phyloP scores from a whole-genome alignment of 2,329 filamentous ascomycete genomes.

The Hypoxylon sp. region DNA sequence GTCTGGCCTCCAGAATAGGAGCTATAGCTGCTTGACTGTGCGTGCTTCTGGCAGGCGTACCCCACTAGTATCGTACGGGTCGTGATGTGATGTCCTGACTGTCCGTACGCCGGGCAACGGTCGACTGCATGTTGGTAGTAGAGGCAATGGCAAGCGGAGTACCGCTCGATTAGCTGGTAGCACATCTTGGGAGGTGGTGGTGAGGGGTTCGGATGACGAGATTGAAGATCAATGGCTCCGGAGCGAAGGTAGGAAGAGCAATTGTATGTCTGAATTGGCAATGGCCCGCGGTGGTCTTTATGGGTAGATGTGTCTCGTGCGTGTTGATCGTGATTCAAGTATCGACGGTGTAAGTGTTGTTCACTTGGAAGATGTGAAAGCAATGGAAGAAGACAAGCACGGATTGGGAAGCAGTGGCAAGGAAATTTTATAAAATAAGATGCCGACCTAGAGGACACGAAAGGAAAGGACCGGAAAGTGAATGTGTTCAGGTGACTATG shows the following conservation, averaged over 20 bases:
- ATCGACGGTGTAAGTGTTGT: constrained; percentile 35
- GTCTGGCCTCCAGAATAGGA: constrained; percentile 59
- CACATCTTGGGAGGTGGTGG: constrained; percentile 71
- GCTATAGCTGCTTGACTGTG: constrained; percentile 55
- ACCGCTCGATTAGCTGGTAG: constrained; percentile 87
- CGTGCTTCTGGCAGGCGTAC: constrained; percentile 78
- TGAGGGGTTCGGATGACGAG: constrained; percentile 25
- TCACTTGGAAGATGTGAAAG: constrained; percentile 45
- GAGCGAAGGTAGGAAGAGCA: constrained; percentile 25
- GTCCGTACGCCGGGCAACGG: constrained; percentile 81
- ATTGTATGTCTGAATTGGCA: constrained; percentile 33
- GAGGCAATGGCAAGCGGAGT: constrained; percentile 87
- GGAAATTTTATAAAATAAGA: constrained; percentile 49
- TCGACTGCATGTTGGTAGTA: constrained; percentile 92
- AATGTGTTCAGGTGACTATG: constrained; percentile 49
- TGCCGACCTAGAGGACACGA: constrained; percentile 46
- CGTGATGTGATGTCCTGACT: constrained; percentile 78
- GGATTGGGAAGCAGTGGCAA: constrained; percentile 38
- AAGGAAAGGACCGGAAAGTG: constrained; percentile 49
- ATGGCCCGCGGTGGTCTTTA: constrained; percentile 6
- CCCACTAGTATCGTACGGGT: constrained; percentile 86
- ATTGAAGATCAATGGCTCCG: constrained; percentile 33
- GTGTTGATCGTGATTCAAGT: constrained; percentile 19
- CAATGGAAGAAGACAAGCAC: constrained; percentile 44
- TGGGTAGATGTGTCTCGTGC: constrained; percentile 25